These are phyloP conservation scores for Erodium trifolium DNA, from an alignment of 441 rosid genomes.

Conservation along the genomic window DNA sequence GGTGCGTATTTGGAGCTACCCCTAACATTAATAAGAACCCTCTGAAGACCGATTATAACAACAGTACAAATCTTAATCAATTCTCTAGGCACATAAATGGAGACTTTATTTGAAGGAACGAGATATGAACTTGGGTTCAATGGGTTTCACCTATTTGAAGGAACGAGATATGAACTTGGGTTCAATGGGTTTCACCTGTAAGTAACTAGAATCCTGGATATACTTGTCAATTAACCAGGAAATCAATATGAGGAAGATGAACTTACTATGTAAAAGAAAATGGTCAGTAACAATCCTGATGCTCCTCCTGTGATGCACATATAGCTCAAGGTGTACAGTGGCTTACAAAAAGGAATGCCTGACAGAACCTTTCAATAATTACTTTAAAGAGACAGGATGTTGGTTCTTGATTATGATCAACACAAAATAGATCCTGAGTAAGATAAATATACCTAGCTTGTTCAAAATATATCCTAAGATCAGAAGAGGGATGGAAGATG, in stretches of 20 bases:
- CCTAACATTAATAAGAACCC: neutral
- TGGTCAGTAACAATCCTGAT: slow-evolving; percentile 43
- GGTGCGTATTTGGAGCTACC: too few relatives aligned
- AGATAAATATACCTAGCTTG: slow-evolving; percentile 32
- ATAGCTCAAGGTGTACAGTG: slow-evolving; percentile 56
- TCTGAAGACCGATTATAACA: neutral
- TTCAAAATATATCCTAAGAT: slow-evolving; percentile 35
- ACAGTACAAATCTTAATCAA: neutral
- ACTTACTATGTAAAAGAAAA: slow-evolving; percentile 45
- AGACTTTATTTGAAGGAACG: neutral
- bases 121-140: neutral
- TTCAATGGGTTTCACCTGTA: neutral
- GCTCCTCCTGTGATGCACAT: slow-evolving; percentile 51
- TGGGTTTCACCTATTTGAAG: neutral
- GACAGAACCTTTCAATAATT: slow-evolving; percentile 17
- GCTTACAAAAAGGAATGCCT: slow-evolving; percentile 54
- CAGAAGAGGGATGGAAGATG: slow-evolving; percentile 32
- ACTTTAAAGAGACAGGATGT: slow-evolving; percentile 3
- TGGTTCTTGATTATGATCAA: neutral
- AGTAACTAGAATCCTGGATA: neutral
- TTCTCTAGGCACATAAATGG: neutral
- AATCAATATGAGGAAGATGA: slow-evolving; percentile 1
- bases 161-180: neutral
- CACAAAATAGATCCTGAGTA: neutral
- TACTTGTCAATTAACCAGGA: neutral